Evolutionary conservation across 2,329 filamentous ascomycete species (phyloP).

Genomic region (Coniochaeta prunicola): DNA sequence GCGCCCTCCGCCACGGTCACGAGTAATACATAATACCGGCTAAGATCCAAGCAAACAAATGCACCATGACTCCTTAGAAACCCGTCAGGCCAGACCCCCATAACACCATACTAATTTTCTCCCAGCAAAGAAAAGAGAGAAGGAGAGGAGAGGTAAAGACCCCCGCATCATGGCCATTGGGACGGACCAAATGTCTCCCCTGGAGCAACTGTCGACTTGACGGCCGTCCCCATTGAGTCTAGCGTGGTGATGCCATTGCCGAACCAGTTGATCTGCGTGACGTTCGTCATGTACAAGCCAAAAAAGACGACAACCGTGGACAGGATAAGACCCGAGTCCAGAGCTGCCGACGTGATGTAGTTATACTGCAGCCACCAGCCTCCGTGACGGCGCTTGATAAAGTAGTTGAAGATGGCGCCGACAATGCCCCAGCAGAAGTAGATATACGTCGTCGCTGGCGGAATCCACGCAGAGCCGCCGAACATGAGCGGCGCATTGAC

Average conservation of each 20-base stretch:
- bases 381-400: constrained; percentile 54
- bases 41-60: background rate
- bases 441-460: constrained; percentile 63
- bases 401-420: constrained; percentile 62
- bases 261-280: constrained; percentile 53
- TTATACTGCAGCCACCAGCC: constrained; percentile 77
- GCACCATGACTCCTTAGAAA: background rate
- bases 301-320: constrained; percentile 65
- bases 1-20: background rate
- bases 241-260: constrained; percentile 46
- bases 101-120: background rate
- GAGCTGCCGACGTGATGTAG: constrained; percentile 64
- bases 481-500: constrained; percentile 63
- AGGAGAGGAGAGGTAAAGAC: background rate
- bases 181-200: constrained; percentile 46
- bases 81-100: background rate
- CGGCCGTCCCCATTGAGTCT: constrained; percentile 38
- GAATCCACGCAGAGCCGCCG: constrained; percentile 55
- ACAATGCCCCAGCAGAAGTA: constrained; percentile 66
- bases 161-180: constrained; percentile 31
- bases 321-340: constrained; percentile 62
- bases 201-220: constrained; percentile 25
- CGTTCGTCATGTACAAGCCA: constrained; percentile 53
- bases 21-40: background rate
- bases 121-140: background rate